Evolutionary conservation across 768 basidiomycete species (phyloP).

Genomic region (Collybia sp.): DNA sequence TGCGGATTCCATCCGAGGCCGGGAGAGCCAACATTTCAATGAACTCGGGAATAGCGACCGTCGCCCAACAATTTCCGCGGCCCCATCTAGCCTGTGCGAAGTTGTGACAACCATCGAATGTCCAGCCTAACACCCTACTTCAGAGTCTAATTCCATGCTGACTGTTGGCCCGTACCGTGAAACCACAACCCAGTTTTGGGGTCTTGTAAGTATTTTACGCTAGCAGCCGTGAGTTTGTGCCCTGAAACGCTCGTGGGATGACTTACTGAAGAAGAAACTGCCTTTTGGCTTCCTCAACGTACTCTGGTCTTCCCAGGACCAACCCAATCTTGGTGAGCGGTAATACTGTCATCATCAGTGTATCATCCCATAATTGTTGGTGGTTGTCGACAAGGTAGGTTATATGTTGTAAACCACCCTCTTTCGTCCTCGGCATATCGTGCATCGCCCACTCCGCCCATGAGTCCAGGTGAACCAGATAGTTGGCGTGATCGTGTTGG

Average conservation of each 20-base stretch:
- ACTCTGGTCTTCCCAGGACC: constrained; percentile 42
- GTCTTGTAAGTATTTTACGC: constrained; percentile 42
- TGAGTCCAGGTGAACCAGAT: constrained; percentile 32
- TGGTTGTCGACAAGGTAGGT: constrained; percentile 36
- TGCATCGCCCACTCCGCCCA: constrained; percentile 53
- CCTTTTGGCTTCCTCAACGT: constrained; percentile 51
- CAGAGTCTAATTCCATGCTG: background rate
- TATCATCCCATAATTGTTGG: constrained; percentile 55
- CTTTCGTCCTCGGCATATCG: constrained; percentile 40
- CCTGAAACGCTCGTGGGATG: background rate
- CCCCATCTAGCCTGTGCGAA: constrained; percentile 47
- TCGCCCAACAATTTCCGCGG: constrained; percentile 53
- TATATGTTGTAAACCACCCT: constrained; percentile 43
- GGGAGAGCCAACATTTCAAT: constrained; percentile 40
- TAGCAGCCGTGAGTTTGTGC: constrained; percentile 8
- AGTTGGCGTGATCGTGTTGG: constrained; percentile 27
- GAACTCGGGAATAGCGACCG: constrained; percentile 41
- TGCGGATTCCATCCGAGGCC: constrained; percentile 33
- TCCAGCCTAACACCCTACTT: constrained; percentile 28
- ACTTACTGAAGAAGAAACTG: constrained; percentile 45
- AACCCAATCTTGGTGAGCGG: constrained; percentile 52
- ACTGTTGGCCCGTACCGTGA: constrained; percentile 28
- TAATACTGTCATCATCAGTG: constrained; percentile 54
- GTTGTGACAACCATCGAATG: constrained; percentile 40
- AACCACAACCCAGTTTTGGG: constrained; percentile 41